Evolutionary conservation across 2,329 filamentous ascomycete species (phyloP).

Genomic region (Passalora sequoiae): DNA sequence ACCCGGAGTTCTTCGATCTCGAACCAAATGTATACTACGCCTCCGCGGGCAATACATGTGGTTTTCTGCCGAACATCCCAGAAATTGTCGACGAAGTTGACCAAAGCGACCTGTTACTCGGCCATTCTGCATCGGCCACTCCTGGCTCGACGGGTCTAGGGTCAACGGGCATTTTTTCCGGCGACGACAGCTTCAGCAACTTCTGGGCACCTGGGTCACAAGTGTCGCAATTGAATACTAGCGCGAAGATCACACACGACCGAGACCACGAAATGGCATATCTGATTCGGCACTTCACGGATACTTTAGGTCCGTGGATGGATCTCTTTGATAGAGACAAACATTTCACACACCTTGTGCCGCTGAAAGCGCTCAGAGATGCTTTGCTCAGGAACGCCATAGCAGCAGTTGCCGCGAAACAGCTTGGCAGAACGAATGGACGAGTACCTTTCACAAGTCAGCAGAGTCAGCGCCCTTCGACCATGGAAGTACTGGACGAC

Average conservation of each 20-base stretch:
- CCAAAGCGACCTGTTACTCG: slow-evolving; percentile 20
- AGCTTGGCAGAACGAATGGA: slow-evolving; percentile 52
- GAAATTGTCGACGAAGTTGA: slow-evolving; percentile 33
- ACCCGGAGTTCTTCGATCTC: slow-evolving; percentile 31
- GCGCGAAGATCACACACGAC: slow-evolving; percentile 32
- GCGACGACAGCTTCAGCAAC: slow-evolving; percentile 16
- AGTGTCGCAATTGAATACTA: slow-evolving; percentile 29
- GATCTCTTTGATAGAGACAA: slow-evolving; percentile 52
- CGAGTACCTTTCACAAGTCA: slow-evolving; percentile 48
- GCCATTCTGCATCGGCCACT: slow-evolving; percentile 20
- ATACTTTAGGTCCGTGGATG: slow-evolving; percentile 57
- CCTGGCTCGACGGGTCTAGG: slow-evolving; percentile 20
- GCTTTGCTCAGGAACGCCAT: slow-evolving; percentile 51
- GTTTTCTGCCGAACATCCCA: slow-evolving; percentile 30
- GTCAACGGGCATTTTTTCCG: slow-evolving; percentile 18
- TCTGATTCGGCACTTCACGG: slow-evolving; percentile 55
- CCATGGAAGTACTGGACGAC: slow-evolving; percentile 51
- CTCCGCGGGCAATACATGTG: slow-evolving; percentile 29
- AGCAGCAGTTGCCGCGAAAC: slow-evolving; percentile 59
- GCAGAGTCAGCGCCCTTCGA: slow-evolving; percentile 44
- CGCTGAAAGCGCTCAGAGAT: slow-evolving; percentile 51
- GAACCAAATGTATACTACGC: slow-evolving; percentile 30
- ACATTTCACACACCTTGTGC: slow-evolving; percentile 58
- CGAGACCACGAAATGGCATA: slow-evolving; percentile 55
- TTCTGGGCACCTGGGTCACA: slow-evolving; percentile 30